Percentiles rank a stretch among this genome's conserved stretches.
Evolutionary conservation across 768 basidiomycete genomes (phyloP).

Genomic region (Phlebiopsis gigantea): DNA sequence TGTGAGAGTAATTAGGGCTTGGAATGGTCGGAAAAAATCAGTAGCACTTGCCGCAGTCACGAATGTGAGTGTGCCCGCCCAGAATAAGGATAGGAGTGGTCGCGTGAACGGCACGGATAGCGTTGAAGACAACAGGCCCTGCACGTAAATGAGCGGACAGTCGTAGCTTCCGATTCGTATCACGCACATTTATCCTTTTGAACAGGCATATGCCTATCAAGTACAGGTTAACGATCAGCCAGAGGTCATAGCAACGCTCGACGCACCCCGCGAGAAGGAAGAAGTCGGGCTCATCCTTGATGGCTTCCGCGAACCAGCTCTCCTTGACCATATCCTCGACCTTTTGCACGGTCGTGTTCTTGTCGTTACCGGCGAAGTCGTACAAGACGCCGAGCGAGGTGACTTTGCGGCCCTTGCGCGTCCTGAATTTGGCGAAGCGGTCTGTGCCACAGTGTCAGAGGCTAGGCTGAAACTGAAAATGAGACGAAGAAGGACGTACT

Average conservation of each 20-base stretch:
- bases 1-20: constrained; percentile 16
- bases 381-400: constrained; percentile 79
- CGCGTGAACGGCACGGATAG: constrained; percentile 68
- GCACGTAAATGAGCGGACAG: neutral
- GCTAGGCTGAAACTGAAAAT: too few relatives aligned
- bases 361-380: constrained; percentile 67
- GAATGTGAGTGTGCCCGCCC: constrained; percentile 78
- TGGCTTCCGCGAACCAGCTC: constrained; percentile 74
- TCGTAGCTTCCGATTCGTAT: neutral
- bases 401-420: constrained; percentile 67
- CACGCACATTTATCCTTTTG: constrained; percentile 46
- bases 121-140: constrained; percentile 64
- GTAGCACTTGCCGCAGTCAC: constrained; percentile 61
- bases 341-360: constrained; percentile 69
- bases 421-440: constrained; percentile 69
- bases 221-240: neutral
- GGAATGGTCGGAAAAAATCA: neutral
- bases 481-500: too few relatives aligned
- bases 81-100: constrained; percentile 79
- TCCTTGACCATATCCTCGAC: constrained; percentile 77
- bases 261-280: constrained; percentile 69
- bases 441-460: too few relatives aligned
- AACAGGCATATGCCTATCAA: constrained; percentile 76
- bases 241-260: neutral
- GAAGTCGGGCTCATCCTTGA: constrained; percentile 74